Percentiles rank a stretch among this genome's conserved stretches.
Evolutionary conservation across 805 yeast species (phyloP).

Genomic region (Tetrapisispora nanseiensis): DNA sequence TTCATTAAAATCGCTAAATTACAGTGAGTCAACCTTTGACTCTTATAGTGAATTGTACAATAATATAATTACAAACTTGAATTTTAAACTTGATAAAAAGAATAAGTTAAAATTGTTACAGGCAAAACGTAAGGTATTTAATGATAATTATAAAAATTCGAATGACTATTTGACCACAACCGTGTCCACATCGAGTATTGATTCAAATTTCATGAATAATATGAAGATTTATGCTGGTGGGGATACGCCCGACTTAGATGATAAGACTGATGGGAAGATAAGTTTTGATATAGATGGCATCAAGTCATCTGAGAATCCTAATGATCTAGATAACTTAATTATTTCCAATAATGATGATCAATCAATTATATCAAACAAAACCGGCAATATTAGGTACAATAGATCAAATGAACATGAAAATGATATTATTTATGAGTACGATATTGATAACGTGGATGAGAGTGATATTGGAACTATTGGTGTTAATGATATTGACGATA

Average conservation of each 20-base stretch:
- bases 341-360: no score
- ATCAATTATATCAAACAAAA: no score
- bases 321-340: no score
- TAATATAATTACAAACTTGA: slow-evolving; percentile 3
- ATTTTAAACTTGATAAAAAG: slow-evolving; percentile 1
- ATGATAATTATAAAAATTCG: neutral
- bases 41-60: slow-evolving; percentile 18
- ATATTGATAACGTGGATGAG: neutral
- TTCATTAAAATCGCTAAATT: slow-evolving; percentile 10
- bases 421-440: slow-evolving; percentile 4
- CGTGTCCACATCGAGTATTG: neutral
- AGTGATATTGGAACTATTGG: neutral
- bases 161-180: neutral
- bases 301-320: neutral
- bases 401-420: neutral
- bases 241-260: neutral
- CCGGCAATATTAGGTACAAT: no score
- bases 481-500: neutral
- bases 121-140: neutral
- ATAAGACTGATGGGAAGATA: neutral
- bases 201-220: neutral
- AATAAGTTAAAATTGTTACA: slow-evolving; percentile 1
- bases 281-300: neutral
- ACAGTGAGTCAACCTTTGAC: slow-evolving; percentile 12
- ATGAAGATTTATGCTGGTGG: neutral